A percentile compares a stretch with the other conserved stretches of the same genome.
phyloP scores from a whole-genome alignment of 257 asterid genomes.

The Ajuga chamaepitys region DNA sequence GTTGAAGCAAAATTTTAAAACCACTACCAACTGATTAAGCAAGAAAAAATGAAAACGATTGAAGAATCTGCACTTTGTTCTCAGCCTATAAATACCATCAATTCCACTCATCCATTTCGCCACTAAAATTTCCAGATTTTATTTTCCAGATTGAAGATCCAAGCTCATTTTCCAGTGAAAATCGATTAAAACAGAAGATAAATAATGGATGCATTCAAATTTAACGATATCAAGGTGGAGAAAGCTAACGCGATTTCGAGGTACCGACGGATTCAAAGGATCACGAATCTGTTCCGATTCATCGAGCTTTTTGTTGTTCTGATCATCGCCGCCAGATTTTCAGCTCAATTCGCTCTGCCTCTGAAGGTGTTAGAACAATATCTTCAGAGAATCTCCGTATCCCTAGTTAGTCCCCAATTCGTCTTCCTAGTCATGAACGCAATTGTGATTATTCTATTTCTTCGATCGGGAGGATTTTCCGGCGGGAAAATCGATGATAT shows the following conservation, averaged over 20 bases:
- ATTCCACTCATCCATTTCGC: neutral
- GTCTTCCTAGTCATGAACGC: conserved; percentile 74
- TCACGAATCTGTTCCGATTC: conserved; percentile 35
- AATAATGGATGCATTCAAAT: conserved; percentile 34
- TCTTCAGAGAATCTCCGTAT: conserved; percentile 34
- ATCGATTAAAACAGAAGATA: neutral
- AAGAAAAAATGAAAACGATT: conserved; percentile 2
- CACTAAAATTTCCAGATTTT: neutral
- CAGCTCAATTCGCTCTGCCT: conserved; percentile 28
- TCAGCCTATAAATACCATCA: conserved; percentile 17
- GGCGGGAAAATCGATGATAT: conserved; percentile 29
- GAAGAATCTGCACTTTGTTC: neutral
- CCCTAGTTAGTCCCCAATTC: conserved; percentile 48
- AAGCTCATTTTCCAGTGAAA: neutral
- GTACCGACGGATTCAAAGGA: conserved; percentile 21
- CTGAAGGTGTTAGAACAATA: conserved; percentile 31
- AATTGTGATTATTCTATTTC: conserved; percentile 48
- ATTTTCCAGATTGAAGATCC: neutral
- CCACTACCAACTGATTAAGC: conserved; percentile 13
- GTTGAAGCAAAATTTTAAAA: conserved; percentile 9
- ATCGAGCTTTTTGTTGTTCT: conserved; percentile 34
- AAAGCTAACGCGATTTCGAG: conserved; percentile 36
- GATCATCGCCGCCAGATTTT: conserved; percentile 30
- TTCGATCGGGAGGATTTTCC: conserved; percentile 49
- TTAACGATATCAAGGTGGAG: conserved; percentile 30